These are phyloP conservation scores for Calvatia gigantea DNA, from an alignment of 768 basidiomycete genomes.

Conservation along the genomic window DNA sequence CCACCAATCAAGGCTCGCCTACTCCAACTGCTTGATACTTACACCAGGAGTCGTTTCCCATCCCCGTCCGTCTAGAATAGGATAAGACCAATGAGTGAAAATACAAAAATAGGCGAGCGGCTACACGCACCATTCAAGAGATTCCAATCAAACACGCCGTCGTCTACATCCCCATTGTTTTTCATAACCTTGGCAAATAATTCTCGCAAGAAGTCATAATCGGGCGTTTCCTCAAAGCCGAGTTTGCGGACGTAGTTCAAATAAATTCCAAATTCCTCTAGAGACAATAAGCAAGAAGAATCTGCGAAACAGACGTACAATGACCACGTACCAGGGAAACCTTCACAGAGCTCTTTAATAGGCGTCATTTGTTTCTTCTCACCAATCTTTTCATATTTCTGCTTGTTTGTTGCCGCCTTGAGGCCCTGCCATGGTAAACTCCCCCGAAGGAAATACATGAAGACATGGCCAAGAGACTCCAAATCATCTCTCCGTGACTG, in stretches of 20 bases:
- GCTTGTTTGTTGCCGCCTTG: constrained; percentile 99
- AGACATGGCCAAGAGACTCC: constrained; percentile 98
- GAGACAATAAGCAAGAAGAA: constrained; percentile 13
- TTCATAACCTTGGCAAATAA: constrained; percentile 93
- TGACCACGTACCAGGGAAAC: constrained; percentile 74
- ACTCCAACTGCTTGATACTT: constrained; percentile 37
- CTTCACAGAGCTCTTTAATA: constrained; percentile 95
- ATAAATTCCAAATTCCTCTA: constrained; percentile 98
- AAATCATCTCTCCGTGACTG: constrained; percentile 95
- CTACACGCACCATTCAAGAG: constrained; percentile 64
- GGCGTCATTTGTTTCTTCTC: constrained; percentile 99
- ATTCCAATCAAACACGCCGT: constrained; percentile 97
- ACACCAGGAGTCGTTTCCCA: constrained; percentile 69
- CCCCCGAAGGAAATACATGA: constrained; percentile 98
- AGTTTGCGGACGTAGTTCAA: constrained; percentile 98
- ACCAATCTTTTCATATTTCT: constrained; percentile 99
- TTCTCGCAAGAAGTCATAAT: constrained; percentile 97
- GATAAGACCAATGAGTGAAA: constrained; percentile 8
- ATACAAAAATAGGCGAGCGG: constrained; percentile 1
- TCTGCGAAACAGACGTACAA: constrained; percentile 1
- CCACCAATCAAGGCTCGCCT: constrained; percentile 22
- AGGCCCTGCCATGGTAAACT: constrained; percentile 99
- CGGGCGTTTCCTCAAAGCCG: constrained; percentile 98
- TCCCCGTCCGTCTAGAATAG: constrained; percentile 72
- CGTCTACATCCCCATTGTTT: constrained; percentile 86